Base-by-base conservation (phyloP, 306 rosid species). In the Oxytropis ochrocephala region DNA sequence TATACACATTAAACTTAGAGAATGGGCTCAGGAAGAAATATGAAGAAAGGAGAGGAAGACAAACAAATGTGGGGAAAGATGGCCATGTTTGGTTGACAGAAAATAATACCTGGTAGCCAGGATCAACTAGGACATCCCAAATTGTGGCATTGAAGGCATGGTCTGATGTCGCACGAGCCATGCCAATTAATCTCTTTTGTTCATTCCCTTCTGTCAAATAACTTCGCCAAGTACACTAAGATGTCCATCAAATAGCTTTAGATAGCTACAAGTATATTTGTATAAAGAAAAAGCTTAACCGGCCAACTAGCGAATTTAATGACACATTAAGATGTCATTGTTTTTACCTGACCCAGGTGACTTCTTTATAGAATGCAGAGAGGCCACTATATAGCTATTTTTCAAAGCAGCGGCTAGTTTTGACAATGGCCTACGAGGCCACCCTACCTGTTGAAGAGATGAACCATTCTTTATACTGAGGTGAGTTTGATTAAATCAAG, bases 111-210 rank as follows among this genome's bases (percentile, higher is more conserved):
- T 91, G 97, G 81, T 94, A 94, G 61, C 80, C 64, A 63, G 99
- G 97, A 79, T 94, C 99, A 76, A 94, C 91, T 7, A 94, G 88
- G 70, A 94, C 99, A 79, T 94, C 99, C 99, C 99, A 91, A 60
- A 94, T 94, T 62, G 99, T 94, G 53, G 99, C 99, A 72, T 94
- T 91, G 86, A 94, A 94, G 42, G 97, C 99, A 76, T 94, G 97
- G 80, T 94, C 99, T 36, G 99, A 94, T 8, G 96, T 94, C 41
- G 97, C 99, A 74, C 96, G 99, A 16, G 99, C 97, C 96, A 94
- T 84, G 77, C 99, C 99, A 73, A 94, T 91, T 62, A 94, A 80
- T 85, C 61, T 85, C 88, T 84, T 94, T 47, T 78, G 85, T 55
- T 76, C 88, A 83, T 74, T 75, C 82, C 86, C 91, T 78, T 87